Base-by-base conservation (phyloP, 306 rosid genomes). In the Rosa chinensis region DNA sequence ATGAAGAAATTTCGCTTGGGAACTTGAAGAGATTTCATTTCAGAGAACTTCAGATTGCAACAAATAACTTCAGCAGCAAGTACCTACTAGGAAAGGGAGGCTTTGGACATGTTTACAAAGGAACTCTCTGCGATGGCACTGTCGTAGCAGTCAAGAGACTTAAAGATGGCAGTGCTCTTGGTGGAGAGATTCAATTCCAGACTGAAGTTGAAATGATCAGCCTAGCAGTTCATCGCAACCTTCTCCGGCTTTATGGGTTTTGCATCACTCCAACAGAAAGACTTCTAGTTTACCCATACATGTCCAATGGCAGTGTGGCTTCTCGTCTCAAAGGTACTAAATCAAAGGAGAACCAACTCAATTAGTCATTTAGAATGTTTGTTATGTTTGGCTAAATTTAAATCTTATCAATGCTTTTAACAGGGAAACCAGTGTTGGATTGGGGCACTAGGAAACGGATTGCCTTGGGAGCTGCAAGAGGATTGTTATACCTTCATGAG, bases 141-240 rank as follows among this genome's bases (percentile, higher is more conserved):
- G 69, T 94, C 37, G 92, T 92, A 0, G 98, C 98, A 4, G 98
- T 94, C 45, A 94, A 94, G 85, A 89, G 98, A 85, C 97, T 94
- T 63, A 94, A 91, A 82, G 97, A 94, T 83, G 97, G 97, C 47
- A 89, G 80, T 77, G 88, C 94, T 44, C 82, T 72, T 69, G 92
- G 97, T 50, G 97, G 98, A 45, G 98, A 92, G 82, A 87, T 90
- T 70, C 98, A 94, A 49, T 94, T 94, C 87, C 98, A 94, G 83
- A 94, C 98, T 58, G 98, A 94, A 85, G 94, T 94, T 74, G 98
- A 94, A 88, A 92, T 91, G 98, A 94, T 94, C 80, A 92, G 98
- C 85, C 83, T 94, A 61, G 98, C 98, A 4, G 97, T 94, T 53
- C 98, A 94, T 48, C 71, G 98, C 73, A 93, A 94, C 79, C 97